phyloP scores from a whole-genome alignment of 2,329 filamentous ascomycete genomes.

The Zasmidium cellare region DNA sequence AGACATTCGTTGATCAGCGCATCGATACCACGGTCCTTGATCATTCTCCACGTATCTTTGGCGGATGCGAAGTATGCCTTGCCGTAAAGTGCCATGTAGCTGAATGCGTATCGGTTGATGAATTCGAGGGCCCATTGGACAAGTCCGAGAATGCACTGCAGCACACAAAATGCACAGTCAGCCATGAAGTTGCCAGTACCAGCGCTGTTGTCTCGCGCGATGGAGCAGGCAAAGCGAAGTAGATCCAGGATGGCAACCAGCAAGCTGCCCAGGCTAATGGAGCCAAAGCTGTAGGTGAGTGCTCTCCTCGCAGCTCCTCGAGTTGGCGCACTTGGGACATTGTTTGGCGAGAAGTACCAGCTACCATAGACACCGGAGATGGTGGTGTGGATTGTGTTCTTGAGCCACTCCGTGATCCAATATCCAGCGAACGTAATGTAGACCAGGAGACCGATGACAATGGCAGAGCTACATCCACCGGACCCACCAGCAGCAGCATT shows the following conservation, averaged over 20 bases:
- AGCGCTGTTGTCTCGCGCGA: slow-evolving; percentile 66
- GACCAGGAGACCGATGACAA: slow-evolving; percentile 79
- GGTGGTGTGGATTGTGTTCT: slow-evolving; percentile 87
- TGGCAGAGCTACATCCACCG: slow-evolving; percentile 66
- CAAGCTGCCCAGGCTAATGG: slow-evolving; percentile 82
- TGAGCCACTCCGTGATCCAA: slow-evolving; percentile 91
- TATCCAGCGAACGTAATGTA: slow-evolving; percentile 91
- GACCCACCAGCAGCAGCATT: slow-evolving; percentile 50
- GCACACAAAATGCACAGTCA: slow-evolving; percentile 67
- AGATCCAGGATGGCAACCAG: slow-evolving; percentile 85
- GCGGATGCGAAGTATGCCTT: slow-evolving; percentile 83
- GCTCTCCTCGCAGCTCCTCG: slow-evolving; percentile 79
- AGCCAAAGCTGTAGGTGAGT: slow-evolving; percentile 88
- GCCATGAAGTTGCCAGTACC: slow-evolving; percentile 68
- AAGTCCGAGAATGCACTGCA: slow-evolving; percentile 74
- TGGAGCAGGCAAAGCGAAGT: slow-evolving; percentile 75
- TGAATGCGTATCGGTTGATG: slow-evolving; percentile 68
- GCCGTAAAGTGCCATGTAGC: slow-evolving; percentile 89
- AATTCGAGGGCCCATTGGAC: slow-evolving; percentile 86
- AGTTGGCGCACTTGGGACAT: slow-evolving; percentile 75
- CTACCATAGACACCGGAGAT: slow-evolving; percentile 87
- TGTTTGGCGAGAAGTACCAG: slow-evolving; percentile 80
- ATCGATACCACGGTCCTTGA: slow-evolving; percentile 74
- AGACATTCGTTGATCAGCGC: slow-evolving; percentile 87
- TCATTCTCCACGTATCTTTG: slow-evolving; percentile 75